These are phyloP conservation scores for Suaeda aralocaspica DNA, from an alignment of 148 eudicot species.

Conservation along the genomic window DNA sequence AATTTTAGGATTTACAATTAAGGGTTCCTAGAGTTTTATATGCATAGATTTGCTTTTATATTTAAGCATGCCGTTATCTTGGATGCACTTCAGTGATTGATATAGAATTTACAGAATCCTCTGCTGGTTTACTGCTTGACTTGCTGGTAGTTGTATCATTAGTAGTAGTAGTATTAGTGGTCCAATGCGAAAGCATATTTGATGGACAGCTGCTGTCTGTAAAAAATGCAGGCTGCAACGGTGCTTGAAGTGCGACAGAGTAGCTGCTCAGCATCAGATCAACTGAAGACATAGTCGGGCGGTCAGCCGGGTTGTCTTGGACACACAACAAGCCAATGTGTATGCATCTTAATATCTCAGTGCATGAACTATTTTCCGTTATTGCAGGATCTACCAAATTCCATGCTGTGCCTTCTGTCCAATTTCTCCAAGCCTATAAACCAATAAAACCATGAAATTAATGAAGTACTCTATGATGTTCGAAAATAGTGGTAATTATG, in stretches of 20 bases:
- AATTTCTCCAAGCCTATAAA: constrained; percentile 14
- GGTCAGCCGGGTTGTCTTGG: constrained; percentile 27
- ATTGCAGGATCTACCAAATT: constrained; percentile 15
- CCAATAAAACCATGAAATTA: background rate
- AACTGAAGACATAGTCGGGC: constrained; percentile 42
- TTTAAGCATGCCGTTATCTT: background rate
- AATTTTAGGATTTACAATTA: too few relatives aligned
- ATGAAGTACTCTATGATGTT: background rate
- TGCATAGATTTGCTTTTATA: too few relatives aligned
- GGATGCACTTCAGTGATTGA: constrained; percentile 14
- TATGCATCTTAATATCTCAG: constrained; percentile 37
- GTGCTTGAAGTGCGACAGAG: constrained; percentile 21
- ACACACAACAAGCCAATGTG: constrained; percentile 43
- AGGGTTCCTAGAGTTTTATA: too few relatives aligned
- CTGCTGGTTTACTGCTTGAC: background rate
- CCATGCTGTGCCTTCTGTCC: constrained; percentile 10
- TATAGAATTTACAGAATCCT: background rate
- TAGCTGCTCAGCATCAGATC: constrained; percentile 34
- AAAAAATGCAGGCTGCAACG: constrained; percentile 13
- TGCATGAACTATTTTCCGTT: background rate
- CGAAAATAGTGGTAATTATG: background rate
- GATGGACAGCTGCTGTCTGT: background rate
- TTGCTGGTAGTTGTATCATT: background rate
- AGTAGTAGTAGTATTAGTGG: background rate
- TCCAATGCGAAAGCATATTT: background rate